Base-by-base conservation (phyloP, 495 filamentous ascomycete species). In the Aeminium ludgeri region DNA sequence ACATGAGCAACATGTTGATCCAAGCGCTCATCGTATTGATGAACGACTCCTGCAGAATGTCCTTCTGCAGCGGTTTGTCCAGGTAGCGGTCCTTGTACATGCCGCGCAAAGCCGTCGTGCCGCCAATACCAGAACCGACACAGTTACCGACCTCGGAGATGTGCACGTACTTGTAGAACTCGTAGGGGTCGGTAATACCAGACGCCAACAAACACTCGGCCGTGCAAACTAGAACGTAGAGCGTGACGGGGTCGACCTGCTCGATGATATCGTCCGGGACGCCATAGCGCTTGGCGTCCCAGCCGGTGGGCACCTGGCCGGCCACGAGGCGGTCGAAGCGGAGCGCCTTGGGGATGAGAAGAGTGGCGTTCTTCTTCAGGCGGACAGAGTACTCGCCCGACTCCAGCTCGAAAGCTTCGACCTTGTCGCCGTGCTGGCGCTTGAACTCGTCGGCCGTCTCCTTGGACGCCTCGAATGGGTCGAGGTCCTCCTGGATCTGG, bases 1-100 rank as follows among this genome's bases (percentile, higher is more conserved):
- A 96, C 41, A 99, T 61, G 32, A 99, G 65, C 55, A 99, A 62
- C 89, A 99, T 96, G 67, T 99, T 99, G 39, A 96, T 86, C 89
- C 89, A 99, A 5, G 89, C 89, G 46, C 82, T 77, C 89, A 99
- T 99, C 18, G 89, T 96, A 64, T 99, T 99, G 69, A 99, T 96
- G 71, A 99, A 99, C 3, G 89, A 96, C 61, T 99, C 89, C 56
- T 99, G 89, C 28, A 99, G 68, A 51, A 99, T 93, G 58, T 99
- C 89, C 64, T 96, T 99, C 60, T 99, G 89, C 16, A 96, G 68
- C n/a, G 89, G 89, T 63, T 86, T 89, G 65, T 97, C 89, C 38
- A 93, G 66, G 73, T 75, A 96, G 36, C 89, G 80, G 56, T 95
- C 91, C 65, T 87, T 92, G 67, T 96, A 95, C 89, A 99, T 96